These are phyloP conservation scores for Raffaelea ambrosiae DNA, from an alignment of 2,329 filamentous ascomycete genomes.

Conservation along the genomic window DNA sequence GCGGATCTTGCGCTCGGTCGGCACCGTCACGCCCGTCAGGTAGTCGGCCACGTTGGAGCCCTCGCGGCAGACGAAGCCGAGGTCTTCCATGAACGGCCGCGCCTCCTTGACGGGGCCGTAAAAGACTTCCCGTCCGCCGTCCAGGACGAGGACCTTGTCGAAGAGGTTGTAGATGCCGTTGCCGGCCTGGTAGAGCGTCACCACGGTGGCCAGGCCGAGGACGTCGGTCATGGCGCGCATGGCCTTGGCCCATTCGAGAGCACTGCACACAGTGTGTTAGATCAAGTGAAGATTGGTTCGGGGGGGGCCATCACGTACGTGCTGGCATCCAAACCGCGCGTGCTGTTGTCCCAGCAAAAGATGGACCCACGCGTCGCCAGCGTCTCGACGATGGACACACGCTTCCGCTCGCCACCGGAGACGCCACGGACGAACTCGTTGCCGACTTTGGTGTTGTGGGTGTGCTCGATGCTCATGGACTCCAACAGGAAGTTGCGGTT, in stretches of 20 bases:
- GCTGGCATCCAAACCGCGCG: conserved; percentile 48
- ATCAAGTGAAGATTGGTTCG: not conserved
- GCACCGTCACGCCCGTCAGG: conserved; percentile 68
- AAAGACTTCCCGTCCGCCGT: conserved; percentile 57
- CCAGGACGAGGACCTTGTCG: conserved; percentile 69
- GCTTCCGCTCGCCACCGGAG: conserved; percentile 58
- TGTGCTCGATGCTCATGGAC: conserved; percentile 54
- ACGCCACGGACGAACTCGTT: conserved; percentile 55
- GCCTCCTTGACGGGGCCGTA: conserved; percentile 54
- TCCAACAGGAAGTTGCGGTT: conserved; percentile 46
- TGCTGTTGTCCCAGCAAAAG: conserved; percentile 67
- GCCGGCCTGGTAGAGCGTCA: conserved; percentile 60
- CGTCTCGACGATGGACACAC: conserved; percentile 67
- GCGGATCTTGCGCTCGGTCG: conserved; percentile 62
- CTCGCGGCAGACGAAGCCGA: conserved; percentile 54
- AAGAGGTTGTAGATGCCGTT: conserved; percentile 59
- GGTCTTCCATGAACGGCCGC: conserved; percentile 54
- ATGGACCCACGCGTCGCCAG: conserved; percentile 48
- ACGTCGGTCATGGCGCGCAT: conserved; percentile 60
- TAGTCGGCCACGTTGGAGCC: conserved; percentile 67
- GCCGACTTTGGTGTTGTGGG: conserved; percentile 57
- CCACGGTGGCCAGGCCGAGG: conserved; percentile 48
- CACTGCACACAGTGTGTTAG: conserved; percentile 25
- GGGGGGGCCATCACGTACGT: not conserved
- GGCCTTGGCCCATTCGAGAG: conserved; percentile 56